These are phyloP conservation scores for Paragyromitra xinjiangensis DNA, from an alignment of 495 filamentous ascomycete genomes.

Conservation along the genomic window DNA sequence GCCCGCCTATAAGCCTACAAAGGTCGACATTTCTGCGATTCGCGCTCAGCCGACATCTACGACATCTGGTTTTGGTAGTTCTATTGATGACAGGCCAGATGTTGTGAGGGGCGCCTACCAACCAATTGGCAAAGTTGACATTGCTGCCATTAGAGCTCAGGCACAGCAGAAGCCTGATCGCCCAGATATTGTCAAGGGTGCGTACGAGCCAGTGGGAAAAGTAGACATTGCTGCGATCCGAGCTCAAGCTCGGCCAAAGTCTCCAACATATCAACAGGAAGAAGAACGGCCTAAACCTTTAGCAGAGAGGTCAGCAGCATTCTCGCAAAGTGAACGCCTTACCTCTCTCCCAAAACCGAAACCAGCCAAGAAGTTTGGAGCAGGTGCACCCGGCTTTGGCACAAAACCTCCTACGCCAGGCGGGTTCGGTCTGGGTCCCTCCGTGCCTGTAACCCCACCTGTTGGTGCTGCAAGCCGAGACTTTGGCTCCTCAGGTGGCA, in stretches of 20 bases:
- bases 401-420: slow-evolving; percentile 87
- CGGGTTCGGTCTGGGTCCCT: slow-evolving; percentile 66
- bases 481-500: slow-evolving; percentile 93
- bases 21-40: slow-evolving; percentile 77
- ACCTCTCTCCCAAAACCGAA: slow-evolving; percentile 93
- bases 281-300: slow-evolving; percentile 66
- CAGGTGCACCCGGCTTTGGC: slow-evolving; percentile 74
- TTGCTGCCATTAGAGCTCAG: slow-evolving; percentile 84
- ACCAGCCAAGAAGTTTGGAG: slow-evolving; percentile 84
- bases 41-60: slow-evolving; percentile 74
- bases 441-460: slow-evolving; percentile 64
- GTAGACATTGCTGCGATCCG: slow-evolving; percentile 95
- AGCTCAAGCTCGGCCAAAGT: slow-evolving; percentile 70
- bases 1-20: slow-evolving; percentile 91
- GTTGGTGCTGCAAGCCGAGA: slow-evolving; percentile 85
- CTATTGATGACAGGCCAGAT: slow-evolving; percentile 59
- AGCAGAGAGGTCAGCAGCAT: slow-evolving; percentile 73
- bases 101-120: slow-evolving; percentile 92
- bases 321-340: slow-evolving; percentile 77
- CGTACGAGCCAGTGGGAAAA: slow-evolving; percentile 92
- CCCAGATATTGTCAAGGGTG: slow-evolving; percentile 83
- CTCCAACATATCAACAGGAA: slow-evolving; percentile 61
- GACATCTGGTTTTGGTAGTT: slow-evolving; percentile 63
- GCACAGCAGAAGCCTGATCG: slow-evolving; percentile 73
- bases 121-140: slow-evolving; percentile 94